A percentile compares a stretch with the other conserved stretches of the same genome.
These are phyloP conservation scores for Ceratocystis papillata DNA, from an alignment of 2,329 filamentous ascomycete species.

Conservation along the genomic window DNA sequence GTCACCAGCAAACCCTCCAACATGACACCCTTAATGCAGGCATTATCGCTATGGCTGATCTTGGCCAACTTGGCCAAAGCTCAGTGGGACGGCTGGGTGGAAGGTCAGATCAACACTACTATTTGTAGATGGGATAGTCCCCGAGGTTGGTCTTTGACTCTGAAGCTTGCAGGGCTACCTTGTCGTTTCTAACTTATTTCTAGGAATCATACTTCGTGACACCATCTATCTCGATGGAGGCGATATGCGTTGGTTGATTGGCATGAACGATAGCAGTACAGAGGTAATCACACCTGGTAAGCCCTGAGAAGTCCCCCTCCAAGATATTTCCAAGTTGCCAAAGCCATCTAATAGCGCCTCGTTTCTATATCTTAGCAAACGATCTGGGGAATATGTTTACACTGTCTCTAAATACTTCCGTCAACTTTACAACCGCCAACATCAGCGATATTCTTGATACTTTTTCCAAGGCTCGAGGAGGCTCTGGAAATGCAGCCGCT, in stretches of 20 bases:
- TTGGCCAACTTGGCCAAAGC: conserved; percentile 31
- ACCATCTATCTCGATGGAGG: conserved; percentile 58
- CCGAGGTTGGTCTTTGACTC: conserved; percentile 32
- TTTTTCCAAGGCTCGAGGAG: conserved; percentile 39
- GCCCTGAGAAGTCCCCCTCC: conserved; percentile 24
- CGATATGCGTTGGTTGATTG: conserved; percentile 42
- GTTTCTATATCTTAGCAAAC: conserved; percentile 36
- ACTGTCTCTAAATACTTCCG: conserved; percentile 46
- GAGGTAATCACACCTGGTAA: conserved; percentile 35
- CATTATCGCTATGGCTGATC: conserved; percentile 25
- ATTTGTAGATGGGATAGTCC: conserved; percentile 49
- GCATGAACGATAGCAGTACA: conserved; percentile 37
- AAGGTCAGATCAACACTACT: conserved; percentile 44
- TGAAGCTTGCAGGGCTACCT: not conserved
- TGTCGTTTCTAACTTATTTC: conserved; percentile 12
- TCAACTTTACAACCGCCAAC: conserved; percentile 25
- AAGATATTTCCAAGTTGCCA: conserved; percentile 6
- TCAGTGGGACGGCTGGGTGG: conserved; percentile 40
- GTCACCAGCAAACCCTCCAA: not conserved
- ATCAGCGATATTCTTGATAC: conserved; percentile 44
- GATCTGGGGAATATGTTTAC: conserved; percentile 43
- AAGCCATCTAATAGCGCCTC: conserved; percentile 7
- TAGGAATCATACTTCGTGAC: conserved; percentile 49
- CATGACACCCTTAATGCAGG: not conserved
- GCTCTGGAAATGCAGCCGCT: conserved; percentile 40